Base-by-base conservation (phyloP, 2,329 filamentous ascomycete species). In the Arthrobotrys iridis region DNA sequence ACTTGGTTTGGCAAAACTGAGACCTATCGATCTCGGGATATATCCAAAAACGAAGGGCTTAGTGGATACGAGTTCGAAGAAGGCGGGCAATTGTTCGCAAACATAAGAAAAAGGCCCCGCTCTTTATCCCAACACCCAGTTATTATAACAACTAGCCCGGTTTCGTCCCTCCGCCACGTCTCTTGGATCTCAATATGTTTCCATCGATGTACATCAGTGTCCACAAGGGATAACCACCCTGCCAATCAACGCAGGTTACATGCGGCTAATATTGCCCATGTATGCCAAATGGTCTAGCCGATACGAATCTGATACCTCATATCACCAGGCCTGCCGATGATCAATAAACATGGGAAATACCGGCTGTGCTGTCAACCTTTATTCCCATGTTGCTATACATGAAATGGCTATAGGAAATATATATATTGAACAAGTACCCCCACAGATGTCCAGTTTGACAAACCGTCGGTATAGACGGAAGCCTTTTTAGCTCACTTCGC, bases 251-350 rank as follows among this genome's bases (percentile, higher is more conserved):
- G 55, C 50, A 60, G 24, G 15, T 45, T 28, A 33, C 20, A 13
- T 62, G 41, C 65, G 65, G 65, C 65, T 70, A 70, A 70, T 70
- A 62, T 62, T 70, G 65, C 67, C 59, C 62, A 59, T 65, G 33
- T 20, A 65, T 52, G 55, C 55, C 41, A 40, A 59, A 58, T 35
- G 35, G 68, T 43, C 55, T 58, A 57, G 24, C 46, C 52, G 40
- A 57, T 33, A 65, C 62, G 43, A 65, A 55, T 48, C 24, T 26
- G 45, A 48, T 64, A 45, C 57, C n/a, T 63, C 59, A 40, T 28
- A 67, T 46, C 26, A 33, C 58, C 58, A 63, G 28, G 58, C 41
- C 58, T 63, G 58, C 41, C 33, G 33, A 26, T 72, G 67, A 72
- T 72, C 59, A 73, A 73, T 73, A 73, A 66, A 73, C 68, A 60